Percentiles rank a stretch among this genome's conserved stretches.
Evolutionary conservation across 352 stramenopile genomes (phyloP).

Genomic region (Phytopythium mirpurense): DNA sequence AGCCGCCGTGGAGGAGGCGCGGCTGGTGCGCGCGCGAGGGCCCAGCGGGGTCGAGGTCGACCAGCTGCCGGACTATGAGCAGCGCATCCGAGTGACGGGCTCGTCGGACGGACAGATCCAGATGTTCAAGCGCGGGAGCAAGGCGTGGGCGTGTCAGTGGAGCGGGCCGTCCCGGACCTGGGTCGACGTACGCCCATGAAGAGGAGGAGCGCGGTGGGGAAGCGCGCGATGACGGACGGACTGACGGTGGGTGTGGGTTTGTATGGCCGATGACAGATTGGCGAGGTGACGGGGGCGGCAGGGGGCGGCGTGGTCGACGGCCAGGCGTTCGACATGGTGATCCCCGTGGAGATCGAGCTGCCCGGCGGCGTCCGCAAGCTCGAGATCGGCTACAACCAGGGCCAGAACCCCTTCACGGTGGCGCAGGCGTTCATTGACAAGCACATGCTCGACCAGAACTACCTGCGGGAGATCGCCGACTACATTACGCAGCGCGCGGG

Average conservation of each 20-base stretch:
- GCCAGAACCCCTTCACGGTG: constrained; percentile 95
- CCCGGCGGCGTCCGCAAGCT: constrained; percentile 89
- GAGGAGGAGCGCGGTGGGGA: too few relatives aligned
- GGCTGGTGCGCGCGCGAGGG: constrained; percentile 58
- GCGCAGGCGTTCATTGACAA: constrained; percentile 97
- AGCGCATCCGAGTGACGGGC: constrained; percentile 62
- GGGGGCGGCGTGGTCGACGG: constrained; percentile 89
- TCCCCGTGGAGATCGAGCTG: constrained; percentile 96
- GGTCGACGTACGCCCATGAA: constrained; percentile 85
- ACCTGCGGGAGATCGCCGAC: constrained; percentile 93
- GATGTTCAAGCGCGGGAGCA: constrained; percentile 92
- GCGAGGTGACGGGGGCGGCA: constrained; percentile 82
- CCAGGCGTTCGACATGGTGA: constrained; percentile 93
- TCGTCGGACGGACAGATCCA: constrained; percentile 93
- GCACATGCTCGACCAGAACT: constrained; percentile 91
- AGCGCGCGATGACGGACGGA: background rate
- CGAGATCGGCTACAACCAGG: constrained; percentile 98
- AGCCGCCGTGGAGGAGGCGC: constrained; percentile 50
- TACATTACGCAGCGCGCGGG: constrained; percentile 93
- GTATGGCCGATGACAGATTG: constrained; percentile 40
- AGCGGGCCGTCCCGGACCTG: constrained; percentile 87
- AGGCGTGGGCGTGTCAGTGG: constrained; percentile 96
- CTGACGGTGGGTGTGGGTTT: too few relatives aligned
- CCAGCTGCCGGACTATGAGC: constrained; percentile 92
- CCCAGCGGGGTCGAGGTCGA: constrained; percentile 92